A percentile compares a stretch with the other conserved stretches of the same genome.
phyloP scores from a whole-genome alignment of 2,329 filamentous ascomycete species.

The Fusarium sp. region DNA sequence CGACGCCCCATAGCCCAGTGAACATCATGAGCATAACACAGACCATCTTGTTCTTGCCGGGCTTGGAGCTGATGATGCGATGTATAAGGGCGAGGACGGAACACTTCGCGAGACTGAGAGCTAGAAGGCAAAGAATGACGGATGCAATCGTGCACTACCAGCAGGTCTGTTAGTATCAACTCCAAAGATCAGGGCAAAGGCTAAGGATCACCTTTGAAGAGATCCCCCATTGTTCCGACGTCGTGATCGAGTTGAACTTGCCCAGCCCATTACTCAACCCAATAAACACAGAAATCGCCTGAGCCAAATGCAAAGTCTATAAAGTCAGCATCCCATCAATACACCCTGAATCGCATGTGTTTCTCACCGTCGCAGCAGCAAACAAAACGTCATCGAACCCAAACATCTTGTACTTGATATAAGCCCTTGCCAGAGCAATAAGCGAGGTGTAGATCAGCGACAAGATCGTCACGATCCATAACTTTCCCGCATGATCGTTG shows the following conservation, averaged over 20 bases:
- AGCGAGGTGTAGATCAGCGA: conserved; percentile 33
- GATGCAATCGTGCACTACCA: conserved; percentile 15
- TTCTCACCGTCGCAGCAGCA: conserved; percentile 19
- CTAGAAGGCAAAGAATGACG: conserved; percentile 11
- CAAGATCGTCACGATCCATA: conserved; percentile 37
- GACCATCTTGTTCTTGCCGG: conserved; percentile 16
- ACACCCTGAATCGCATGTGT: neutral
- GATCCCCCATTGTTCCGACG: conserved; percentile 16
- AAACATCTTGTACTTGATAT: conserved; percentile 38
- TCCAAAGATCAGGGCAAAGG: no score
- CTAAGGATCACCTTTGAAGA: conserved; percentile 26
- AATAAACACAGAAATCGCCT: conserved; percentile 32
- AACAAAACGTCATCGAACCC: conserved; percentile 31
- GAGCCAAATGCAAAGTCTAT: conserved; percentile 25
- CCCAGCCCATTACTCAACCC: conserved; percentile 16
- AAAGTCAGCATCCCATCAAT: neutral
- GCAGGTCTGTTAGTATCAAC: no score
- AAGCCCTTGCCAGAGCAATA: conserved; percentile 23
- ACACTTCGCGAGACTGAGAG: conserved; percentile 23
- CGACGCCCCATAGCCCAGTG: conserved; percentile 15
- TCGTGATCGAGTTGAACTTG: conserved; percentile 32
- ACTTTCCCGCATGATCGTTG: conserved; percentile 32
- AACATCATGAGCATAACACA: conserved; percentile 22
- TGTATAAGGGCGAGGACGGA: conserved; percentile 35
- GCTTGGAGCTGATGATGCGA: conserved; percentile 31